A percentile compares a stretch with the other conserved stretches of the same genome.
These are phyloP conservation scores for Wickerhamiella galacta DNA, from an alignment of 805 yeast species.

Conservation along the genomic window DNA sequence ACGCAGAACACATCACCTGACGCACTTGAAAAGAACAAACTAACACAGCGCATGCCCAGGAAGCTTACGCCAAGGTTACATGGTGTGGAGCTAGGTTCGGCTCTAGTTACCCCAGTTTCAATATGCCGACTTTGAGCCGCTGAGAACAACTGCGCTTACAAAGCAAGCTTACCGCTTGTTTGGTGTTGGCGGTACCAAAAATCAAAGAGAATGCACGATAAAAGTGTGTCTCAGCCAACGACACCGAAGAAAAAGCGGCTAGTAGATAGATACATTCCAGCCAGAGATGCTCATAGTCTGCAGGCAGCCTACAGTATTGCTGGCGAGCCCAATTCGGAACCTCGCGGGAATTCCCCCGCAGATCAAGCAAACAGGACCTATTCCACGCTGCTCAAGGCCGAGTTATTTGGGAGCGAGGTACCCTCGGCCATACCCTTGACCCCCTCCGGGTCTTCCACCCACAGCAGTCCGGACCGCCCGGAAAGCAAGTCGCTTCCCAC, in stretches of 20 bases:
- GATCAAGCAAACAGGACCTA: constrained; percentile 59
- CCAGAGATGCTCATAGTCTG: constrained; percentile 67
- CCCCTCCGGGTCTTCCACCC: constrained; percentile 1
- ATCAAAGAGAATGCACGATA: no score
- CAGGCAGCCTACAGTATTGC: constrained; percentile 66
- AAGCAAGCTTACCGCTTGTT: no score
- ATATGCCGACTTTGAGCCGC: no score
- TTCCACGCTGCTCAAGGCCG: constrained; percentile 71
- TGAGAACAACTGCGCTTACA: no score
- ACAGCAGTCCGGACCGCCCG: constrained; percentile 4
- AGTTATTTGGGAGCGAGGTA: constrained; percentile 76
- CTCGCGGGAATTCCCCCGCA: constrained; percentile 37
- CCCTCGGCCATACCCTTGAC: constrained; percentile 22
- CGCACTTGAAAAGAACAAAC: no score
- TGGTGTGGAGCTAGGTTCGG: no score
- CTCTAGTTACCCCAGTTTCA: no score
- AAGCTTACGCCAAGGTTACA: no score
- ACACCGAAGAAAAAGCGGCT: constrained; percentile 13
- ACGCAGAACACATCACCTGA: no score
- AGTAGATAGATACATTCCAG: constrained; percentile 70
- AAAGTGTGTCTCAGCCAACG: no score
- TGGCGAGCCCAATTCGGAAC: constrained; percentile 3
- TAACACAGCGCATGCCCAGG: no score
- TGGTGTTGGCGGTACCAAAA: no score
- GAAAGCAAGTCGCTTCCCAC: constrained; percentile 11